Evolutionary conservation across 805 yeast species (phyloP).

Genomic region (Pichia occidentalis): DNA sequence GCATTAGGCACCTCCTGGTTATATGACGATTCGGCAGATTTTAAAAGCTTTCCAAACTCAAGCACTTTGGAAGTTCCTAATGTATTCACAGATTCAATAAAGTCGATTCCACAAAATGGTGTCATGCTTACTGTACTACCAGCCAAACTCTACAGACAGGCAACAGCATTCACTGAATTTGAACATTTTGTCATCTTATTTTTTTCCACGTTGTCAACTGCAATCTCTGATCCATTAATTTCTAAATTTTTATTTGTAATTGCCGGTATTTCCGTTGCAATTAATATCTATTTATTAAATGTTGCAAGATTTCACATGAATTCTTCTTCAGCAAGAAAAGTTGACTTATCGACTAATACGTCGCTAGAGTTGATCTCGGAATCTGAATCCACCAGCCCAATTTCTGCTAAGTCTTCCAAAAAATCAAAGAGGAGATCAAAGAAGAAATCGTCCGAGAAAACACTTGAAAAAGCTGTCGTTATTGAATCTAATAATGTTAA

Average conservation of each 20-base stretch:
- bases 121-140: conserved; percentile 53
- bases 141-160: conserved; percentile 51
- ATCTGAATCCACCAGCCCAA: neutral
- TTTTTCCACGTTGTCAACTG: conserved; percentile 51
- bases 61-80: conserved; percentile 30
- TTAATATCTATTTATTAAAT: conserved; percentile 79
- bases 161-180: conserved; percentile 45
- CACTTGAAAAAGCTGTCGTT: neutral
- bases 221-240: conserved; percentile 73
- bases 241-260: conserved; percentile 70
- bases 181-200: conserved; percentile 54
- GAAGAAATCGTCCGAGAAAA: conserved; percentile 1
- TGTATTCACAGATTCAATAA: conserved; percentile 37
- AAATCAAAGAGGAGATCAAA: conserved; percentile 9
- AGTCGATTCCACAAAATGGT: conserved; percentile 35
- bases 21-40: conserved; percentile 38
- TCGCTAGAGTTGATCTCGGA: no score
- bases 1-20: conserved; percentile 70
- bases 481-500: neutral
- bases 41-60: conserved; percentile 19
- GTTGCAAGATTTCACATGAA: conserved; percentile 63
- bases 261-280: conserved; percentile 67
- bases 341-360: no score
- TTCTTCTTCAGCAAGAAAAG: conserved; percentile 13
- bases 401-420: neutral